Evolutionary conservation across 148 eudicot genomes (phyloP).

Genomic region (Cornus controversa): DNA sequence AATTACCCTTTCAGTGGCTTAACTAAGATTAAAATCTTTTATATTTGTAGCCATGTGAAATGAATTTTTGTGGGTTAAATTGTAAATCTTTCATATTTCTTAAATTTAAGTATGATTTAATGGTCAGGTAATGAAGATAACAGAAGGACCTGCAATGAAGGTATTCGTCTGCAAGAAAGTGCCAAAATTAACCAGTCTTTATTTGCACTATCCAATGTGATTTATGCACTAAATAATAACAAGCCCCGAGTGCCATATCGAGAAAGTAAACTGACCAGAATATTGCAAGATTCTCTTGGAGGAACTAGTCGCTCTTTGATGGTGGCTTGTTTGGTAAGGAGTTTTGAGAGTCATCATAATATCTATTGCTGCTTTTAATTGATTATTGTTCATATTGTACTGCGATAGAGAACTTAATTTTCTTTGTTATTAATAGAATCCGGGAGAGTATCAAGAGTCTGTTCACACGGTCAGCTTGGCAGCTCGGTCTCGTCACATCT

Average conservation of each 20-base stretch:
- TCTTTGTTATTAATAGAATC: constrained; percentile 49
- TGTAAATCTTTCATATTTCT: not conserved
- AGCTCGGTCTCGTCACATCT: constrained; percentile 82
- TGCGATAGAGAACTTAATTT: not conserved
- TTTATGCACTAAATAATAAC: constrained; percentile 80
- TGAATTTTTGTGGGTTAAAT: not conserved
- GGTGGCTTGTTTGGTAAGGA: constrained; percentile 89
- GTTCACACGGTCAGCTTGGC: constrained; percentile 88
- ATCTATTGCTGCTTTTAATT: not conserved
- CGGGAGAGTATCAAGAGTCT: constrained; percentile 86
- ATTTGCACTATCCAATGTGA: constrained; percentile 85
- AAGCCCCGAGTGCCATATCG: constrained; percentile 72
- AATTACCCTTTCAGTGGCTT: not conserved
- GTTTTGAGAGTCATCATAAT: not conserved
- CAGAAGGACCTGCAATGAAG: constrained; percentile 80
- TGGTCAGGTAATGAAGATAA: constrained; percentile 86
- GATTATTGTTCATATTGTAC: not conserved
- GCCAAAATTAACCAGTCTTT: constrained; percentile 89
- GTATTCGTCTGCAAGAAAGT: constrained; percentile 89
- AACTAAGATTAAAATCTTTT: not conserved
- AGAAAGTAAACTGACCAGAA: constrained; percentile 96
- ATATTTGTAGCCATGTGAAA: not conserved
- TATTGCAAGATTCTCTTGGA: constrained; percentile 94
- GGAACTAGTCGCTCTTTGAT: constrained; percentile 81
- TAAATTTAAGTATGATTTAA: constrained; percentile 8